Evolutionary conservation across 208 protist genomes (phyloP).

Genomic region (Trypanosoma mega): DNA sequence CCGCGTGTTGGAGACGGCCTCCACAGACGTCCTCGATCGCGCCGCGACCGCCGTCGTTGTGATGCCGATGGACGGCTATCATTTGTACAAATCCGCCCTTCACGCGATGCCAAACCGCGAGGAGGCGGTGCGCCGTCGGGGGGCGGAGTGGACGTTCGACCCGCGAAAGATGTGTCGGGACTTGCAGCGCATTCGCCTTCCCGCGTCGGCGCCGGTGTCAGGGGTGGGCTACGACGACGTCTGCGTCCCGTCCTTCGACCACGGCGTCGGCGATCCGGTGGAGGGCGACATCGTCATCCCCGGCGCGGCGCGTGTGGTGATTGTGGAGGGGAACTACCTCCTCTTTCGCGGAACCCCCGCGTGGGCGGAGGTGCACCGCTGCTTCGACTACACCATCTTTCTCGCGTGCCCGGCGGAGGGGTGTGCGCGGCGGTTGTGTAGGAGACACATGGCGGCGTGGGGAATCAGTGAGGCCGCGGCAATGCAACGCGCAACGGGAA

Average conservation of each 20-base stretch:
- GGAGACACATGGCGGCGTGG: constrained; percentile 76
- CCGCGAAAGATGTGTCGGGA: constrained; percentile 49
- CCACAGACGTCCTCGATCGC: constrained; percentile 12
- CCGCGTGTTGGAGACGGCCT: constrained; percentile 14
- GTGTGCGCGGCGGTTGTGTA: constrained; percentile 51
- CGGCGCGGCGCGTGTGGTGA: constrained; percentile 42
- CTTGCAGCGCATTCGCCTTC: constrained; percentile 38
- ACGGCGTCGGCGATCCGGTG: constrained; percentile 61
- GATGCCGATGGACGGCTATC: constrained; percentile 88
- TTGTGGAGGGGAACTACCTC: constrained; percentile 82
- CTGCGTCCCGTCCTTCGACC: constrained; percentile 73
- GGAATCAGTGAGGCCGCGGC: constrained; percentile 43
- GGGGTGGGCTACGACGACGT: constrained; percentile 63
- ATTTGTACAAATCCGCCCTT: constrained; percentile 54
- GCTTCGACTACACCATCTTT: constrained; percentile 67
- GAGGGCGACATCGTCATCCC: constrained; percentile 48
- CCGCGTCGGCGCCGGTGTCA: background rate
- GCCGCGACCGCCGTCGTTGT: constrained; percentile 32
- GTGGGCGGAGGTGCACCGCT: constrained; percentile 60
- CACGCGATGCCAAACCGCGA: constrained; percentile 48
- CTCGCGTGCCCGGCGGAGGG: constrained; percentile 38
- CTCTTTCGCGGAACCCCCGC: constrained; percentile 54
- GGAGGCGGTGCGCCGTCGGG: constrained; percentile 58
- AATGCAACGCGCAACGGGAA: constrained; percentile 57
- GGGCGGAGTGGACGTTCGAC: constrained; percentile 84